Base-by-base conservation (phyloP, 2,329 filamentous ascomycete species). In the Aspergillus nomiae region DNA sequence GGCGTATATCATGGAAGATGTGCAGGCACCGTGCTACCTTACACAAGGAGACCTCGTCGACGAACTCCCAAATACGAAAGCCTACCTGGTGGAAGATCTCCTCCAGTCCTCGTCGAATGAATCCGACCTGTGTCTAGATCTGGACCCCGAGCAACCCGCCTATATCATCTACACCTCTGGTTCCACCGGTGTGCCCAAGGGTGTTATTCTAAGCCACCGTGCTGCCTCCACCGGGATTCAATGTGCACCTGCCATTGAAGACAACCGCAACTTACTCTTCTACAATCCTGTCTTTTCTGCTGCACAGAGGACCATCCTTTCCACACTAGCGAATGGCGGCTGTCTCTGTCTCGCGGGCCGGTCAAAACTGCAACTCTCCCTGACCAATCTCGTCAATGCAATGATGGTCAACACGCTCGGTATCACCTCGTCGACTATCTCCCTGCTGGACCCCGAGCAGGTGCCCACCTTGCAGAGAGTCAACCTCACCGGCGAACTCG, bases 81-180 rank as follows among this genome's bases (percentile, higher is more conserved):
- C 34, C 34, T 41, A 56, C 16, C 32, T 30, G 30, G 59, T 66
- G 10, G 56, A 57, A 16, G 55, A 59, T 48, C 59, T 56, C 9
- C 34, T 62, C 19, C 24, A 48, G 6, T 32, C 28, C 32, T 56
- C 56, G 24, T 36, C n/a, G 24, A 50, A 36, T 50, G 38, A 45
- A 30, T 14, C 41, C 30, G 45, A 58, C 38, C 34, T 14, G 4
- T 36, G 34, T 36, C 34, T 36, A 7, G 45, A 65, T 56, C 34
- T 63, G 48, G 34, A 38, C 26, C n/a, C 32, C 41, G 55, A 51
- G 43, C 38, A 62, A 19, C 53, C 53, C 9, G 61, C 56, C 21
- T 67, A 67, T 54, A 58, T 65, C 41, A 64, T 64, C 11, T 67
- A 62, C 54, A 67, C 65, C 10, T 69, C 67, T 34, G 65, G 65